These are phyloP conservation scores for Claviceps lovelessii DNA, from an alignment of 2,329 filamentous ascomycete species.

Conservation along the genomic window DNA sequence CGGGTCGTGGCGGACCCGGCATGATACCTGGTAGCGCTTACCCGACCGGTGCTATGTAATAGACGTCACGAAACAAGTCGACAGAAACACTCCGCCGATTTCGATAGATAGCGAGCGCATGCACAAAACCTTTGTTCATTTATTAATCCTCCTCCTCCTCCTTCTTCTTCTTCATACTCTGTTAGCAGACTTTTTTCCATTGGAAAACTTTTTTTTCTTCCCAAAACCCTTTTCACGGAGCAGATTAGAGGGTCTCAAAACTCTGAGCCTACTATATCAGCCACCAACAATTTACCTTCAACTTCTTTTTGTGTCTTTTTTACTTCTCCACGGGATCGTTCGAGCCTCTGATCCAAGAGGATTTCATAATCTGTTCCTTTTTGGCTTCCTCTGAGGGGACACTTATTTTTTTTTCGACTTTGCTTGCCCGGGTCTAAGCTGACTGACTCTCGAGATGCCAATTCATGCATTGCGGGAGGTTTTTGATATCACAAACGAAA, in stretches of 20 bases:
- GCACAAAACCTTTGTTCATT: background rate
- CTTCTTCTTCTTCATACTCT: background rate
- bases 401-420: background rate
- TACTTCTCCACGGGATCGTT: slow-evolving; percentile 1
- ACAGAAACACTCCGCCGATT: background rate
- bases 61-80: background rate
- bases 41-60: slow-evolving; percentile 18
- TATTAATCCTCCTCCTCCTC: too few species aligned
- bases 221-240: background rate
- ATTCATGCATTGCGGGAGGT: background rate
- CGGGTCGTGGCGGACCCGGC: slow-evolving; percentile 20
- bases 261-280: background rate
- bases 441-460: background rate
- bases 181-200: background rate
- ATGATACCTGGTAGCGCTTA: slow-evolving; percentile 42
- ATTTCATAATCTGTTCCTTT: background rate
- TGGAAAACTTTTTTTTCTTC: background rate
- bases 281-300: background rate
- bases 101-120: background rate
- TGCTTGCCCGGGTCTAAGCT: too few species aligned
- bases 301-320: background rate
- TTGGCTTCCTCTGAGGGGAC: background rate
- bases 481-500: background rate
- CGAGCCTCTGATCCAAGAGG: background rate
- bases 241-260: background rate